These are phyloP conservation scores for Rhodotorula sp. DNA, from an alignment of 1,284 basidiomycete species.

Conservation along the genomic window DNA sequence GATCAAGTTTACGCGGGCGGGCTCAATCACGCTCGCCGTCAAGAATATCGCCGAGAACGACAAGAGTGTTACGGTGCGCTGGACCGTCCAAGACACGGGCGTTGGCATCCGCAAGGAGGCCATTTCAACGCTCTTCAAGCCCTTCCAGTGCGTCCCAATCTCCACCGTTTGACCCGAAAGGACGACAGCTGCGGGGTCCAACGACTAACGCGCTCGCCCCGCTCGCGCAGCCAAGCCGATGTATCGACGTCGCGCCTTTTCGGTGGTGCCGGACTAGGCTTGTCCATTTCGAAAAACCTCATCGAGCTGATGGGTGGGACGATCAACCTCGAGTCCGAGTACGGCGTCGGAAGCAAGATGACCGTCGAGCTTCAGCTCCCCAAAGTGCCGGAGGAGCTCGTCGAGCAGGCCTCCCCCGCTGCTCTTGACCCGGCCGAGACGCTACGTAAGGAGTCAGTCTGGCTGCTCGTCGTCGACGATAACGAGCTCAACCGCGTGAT, in stretches of 20 bases:
- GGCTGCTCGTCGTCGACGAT: constrained; percentile 42
- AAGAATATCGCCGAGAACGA: constrained; percentile 46
- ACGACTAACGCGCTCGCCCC: neutral
- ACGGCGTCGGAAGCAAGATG: constrained; percentile 40
- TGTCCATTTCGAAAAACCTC: constrained; percentile 36
- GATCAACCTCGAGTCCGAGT: constrained; percentile 34
- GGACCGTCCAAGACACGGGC: constrained; percentile 51
- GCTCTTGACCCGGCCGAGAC: constrained; percentile 16
- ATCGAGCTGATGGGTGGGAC: constrained; percentile 40
- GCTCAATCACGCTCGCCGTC: constrained; percentile 49
- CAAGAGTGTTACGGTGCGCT: constrained; percentile 45
- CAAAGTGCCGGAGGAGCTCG: constrained; percentile 5
- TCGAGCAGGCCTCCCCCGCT: constrained; percentile 1
- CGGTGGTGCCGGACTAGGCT: constrained; percentile 43
- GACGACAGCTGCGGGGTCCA: constrained; percentile 24
- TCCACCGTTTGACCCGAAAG: constrained; percentile 1
- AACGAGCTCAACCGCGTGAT: constrained; percentile 43
- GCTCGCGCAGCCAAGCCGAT: constrained; percentile 38
- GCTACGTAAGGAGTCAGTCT: constrained; percentile 10
- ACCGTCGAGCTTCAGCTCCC: constrained; percentile 10
- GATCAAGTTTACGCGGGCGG: constrained; percentile 51
- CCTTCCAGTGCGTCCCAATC: constrained; percentile 48
- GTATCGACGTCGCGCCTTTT: constrained; percentile 36
- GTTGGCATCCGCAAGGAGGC: constrained; percentile 50
- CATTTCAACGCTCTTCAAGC: constrained; percentile 49